These are phyloP conservation scores for Phaffia tasmanica DNA, from an alignment of 768 basidiomycete genomes.

Conservation along the genomic window DNA sequence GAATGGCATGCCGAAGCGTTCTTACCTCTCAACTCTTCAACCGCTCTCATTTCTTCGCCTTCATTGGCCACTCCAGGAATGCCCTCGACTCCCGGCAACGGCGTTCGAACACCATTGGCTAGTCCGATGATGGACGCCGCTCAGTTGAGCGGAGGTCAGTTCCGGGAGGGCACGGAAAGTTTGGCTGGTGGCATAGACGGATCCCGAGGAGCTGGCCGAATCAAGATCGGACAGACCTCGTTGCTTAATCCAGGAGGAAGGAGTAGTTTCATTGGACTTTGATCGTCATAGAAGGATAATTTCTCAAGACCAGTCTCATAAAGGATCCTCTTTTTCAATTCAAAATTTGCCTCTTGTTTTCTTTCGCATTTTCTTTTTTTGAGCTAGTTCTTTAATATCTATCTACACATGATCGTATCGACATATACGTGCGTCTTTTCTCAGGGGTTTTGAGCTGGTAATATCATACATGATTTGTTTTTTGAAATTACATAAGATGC, in stretches of 20 bases:
- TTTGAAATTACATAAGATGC: no score
- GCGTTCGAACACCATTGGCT: slow-evolving; percentile 33
- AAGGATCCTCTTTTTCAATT: no score
- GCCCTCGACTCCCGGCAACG: slow-evolving; percentile 17
- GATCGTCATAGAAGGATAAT: slow-evolving; percentile 6
- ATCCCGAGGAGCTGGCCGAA: slow-evolving; percentile 15
- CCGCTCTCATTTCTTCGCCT: slow-evolving; percentile 13
- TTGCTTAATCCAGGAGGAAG: slow-evolving; percentile 83
- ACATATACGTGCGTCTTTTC: no score
- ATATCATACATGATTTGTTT: no score
- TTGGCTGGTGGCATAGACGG: slow-evolving; percentile 27
- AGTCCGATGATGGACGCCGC: slow-evolving; percentile 61
- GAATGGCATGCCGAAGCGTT: slow-evolving; percentile 97
- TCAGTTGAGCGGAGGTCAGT: slow-evolving; percentile 29
- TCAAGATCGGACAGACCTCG: slow-evolving; percentile 90
- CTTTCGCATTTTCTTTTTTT: no score
- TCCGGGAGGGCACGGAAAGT: slow-evolving; percentile 14
- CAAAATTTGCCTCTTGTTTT: no score
- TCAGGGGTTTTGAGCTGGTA: no score
- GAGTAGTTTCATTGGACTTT: slow-evolving; percentile 87
- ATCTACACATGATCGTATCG: no score
- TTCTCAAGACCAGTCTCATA: no score
- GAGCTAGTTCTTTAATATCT: no score
- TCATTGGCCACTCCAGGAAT: slow-evolving; percentile 24
- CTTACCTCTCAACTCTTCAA: slow-evolving; percentile 49